phyloP scores from a whole-genome alignment of 306 rosid genomes.

The Prinsepia uniflora region DNA sequence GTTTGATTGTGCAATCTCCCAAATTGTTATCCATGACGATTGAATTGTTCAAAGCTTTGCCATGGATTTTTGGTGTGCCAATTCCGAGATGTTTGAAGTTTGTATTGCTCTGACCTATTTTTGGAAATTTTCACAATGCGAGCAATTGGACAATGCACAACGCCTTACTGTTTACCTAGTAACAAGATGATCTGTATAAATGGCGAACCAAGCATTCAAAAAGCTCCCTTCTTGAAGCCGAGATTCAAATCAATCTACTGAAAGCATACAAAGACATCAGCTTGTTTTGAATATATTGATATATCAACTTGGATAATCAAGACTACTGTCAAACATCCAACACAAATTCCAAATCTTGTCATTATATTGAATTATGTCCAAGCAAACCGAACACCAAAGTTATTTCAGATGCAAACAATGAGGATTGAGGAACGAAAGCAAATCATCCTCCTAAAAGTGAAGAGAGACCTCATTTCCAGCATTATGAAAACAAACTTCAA shows the following conservation, averaged over 20 bases:
- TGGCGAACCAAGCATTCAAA: background rate
- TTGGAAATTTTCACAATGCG: background rate
- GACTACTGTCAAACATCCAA: background rate
- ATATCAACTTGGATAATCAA: background rate
- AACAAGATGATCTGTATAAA: no score
- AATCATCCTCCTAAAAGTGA: constrained; percentile 1
- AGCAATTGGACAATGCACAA: no score
- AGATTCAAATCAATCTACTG: no score
- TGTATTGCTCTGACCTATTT: background rate
- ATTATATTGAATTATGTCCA: background rate
- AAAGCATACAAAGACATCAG: no score
- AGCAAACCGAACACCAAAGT: background rate
- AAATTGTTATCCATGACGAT: background rate
- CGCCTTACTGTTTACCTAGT: no score
- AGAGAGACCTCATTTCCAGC: background rate
- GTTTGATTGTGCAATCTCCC: background rate
- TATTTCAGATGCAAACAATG: background rate
- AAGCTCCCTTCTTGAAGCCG: background rate
- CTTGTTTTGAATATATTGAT: no score
- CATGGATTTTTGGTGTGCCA: background rate
- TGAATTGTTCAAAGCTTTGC: background rate
- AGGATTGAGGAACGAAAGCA: background rate
- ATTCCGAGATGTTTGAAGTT: background rate
- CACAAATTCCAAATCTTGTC: background rate
- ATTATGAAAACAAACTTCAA: background rate